Percentiles rank a stretch among this genome's conserved stretches.
Evolutionary conservation across 108 stramenopile genomes (phyloP).

Genomic region (Nannochloropsis granulata): DNA sequence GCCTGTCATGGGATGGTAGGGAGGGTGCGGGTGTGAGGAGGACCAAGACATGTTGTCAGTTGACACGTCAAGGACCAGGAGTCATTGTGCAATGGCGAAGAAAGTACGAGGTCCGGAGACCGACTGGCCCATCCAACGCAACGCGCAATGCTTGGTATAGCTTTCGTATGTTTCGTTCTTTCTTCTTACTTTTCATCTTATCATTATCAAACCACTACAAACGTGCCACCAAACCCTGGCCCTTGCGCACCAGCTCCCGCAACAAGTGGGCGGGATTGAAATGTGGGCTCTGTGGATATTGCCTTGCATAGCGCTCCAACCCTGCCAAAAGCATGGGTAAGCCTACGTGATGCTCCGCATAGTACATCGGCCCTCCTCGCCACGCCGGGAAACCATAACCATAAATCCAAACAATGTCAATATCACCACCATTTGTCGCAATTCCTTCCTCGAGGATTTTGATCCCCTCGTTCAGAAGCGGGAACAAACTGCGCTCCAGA

Average conservation of each 20-base stretch:
- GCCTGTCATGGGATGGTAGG: no score
- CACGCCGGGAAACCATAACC: conserved; percentile 88
- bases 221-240: not conserved
- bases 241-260: not conserved
- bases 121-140: no score
- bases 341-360: conserved; percentile 31
- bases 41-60: no score
- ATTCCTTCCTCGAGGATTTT: conserved; percentile 77
- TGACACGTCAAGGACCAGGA: no score
- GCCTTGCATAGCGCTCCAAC: not conserved
- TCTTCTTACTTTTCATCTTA: no score
- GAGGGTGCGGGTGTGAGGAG: no score
- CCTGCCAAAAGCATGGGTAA: not conserved
- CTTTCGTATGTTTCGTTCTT: no score
- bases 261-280: not conserved
- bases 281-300: not conserved
- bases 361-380: conserved; percentile 51
- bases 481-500: conserved; percentile 48
- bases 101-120: no score
- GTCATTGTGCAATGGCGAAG: no score
- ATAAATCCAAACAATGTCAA: conserved; percentile 84
- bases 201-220: not conserved
- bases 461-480: conserved; percentile 74
- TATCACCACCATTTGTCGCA: conserved; percentile 65
- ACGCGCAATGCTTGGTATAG: no score